A percentile compares a stretch with the other conserved stretches of the same genome.
phyloP scores from a whole-genome alignment of 192 early-diverging fungal genomes.

The Bifiguratus adelaidae region DNA sequence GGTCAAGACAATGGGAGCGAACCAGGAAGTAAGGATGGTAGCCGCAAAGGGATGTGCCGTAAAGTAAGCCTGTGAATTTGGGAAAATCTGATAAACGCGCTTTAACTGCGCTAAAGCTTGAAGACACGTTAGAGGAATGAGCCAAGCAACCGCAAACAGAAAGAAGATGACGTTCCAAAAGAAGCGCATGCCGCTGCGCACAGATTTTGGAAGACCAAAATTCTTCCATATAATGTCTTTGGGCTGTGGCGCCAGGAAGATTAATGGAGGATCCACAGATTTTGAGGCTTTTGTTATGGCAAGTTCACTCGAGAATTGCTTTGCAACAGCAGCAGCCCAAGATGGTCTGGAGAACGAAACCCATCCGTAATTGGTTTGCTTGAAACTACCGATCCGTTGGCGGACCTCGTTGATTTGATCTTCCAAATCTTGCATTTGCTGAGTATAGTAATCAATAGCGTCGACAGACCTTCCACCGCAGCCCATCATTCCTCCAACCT shows the following conservation, averaged over 20 bases:
- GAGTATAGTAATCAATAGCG: conserved; percentile 60
- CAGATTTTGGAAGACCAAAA: conserved; percentile 36
- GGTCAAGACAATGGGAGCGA: conserved; percentile 55
- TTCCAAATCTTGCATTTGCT: conserved; percentile 43
- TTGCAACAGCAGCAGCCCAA: conserved; percentile 29
- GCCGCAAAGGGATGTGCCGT: conserved; percentile 32
- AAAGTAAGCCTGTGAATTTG: conserved; percentile 33
- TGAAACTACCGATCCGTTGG: conserved; percentile 28
- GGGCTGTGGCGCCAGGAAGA: conserved; percentile 54
- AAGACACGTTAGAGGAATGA: conserved; percentile 53
- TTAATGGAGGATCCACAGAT: conserved; percentile 17
- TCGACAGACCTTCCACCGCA: conserved; percentile 42
- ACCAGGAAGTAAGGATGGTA: conserved; percentile 48
- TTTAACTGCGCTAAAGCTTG: conserved; percentile 46
- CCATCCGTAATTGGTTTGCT: conserved; percentile 57
- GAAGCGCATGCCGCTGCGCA: conserved; percentile 27
- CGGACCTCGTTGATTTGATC: conserved; percentile 39
- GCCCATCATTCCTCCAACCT: conserved; percentile 13
- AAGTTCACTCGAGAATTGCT: conserved; percentile 18
- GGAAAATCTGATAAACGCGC: conserved; percentile 43
- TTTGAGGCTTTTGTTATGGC: conserved; percentile 5
- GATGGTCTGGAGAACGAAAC: conserved; percentile 50
- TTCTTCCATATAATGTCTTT: conserved; percentile 74
- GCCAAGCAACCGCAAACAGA: conserved; percentile 49
- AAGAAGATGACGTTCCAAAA: conserved; percentile 34